Evolutionary conservation across 2,329 filamentous ascomycete genomes (phyloP).

Genomic region (Aspergillaceae sp.): DNA sequence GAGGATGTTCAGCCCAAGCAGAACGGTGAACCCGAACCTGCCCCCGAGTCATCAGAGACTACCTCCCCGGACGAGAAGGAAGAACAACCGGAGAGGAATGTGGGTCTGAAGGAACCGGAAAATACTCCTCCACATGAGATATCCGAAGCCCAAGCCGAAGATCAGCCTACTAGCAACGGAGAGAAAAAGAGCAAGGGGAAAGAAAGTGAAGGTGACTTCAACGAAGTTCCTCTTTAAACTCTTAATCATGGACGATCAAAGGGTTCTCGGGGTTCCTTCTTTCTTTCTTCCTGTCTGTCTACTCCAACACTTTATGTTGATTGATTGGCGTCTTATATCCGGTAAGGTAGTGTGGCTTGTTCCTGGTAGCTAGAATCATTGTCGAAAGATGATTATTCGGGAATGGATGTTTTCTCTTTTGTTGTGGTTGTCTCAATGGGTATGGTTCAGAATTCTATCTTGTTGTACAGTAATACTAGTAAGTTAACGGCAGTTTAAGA

Average conservation of each 20-base stretch:
- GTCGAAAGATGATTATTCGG: neutral
- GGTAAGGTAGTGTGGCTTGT: conserved; percentile 7
- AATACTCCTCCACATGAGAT: conserved; percentile 2
- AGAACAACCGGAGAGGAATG: conserved; percentile 7
- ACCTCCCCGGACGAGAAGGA: conserved; percentile 2
- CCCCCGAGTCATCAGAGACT: conserved; percentile 1
- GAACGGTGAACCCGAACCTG: conserved; percentile 9
- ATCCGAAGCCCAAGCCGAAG: conserved; percentile 14
- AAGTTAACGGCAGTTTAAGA: neutral
- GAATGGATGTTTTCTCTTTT: neutral
- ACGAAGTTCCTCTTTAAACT: conserved; percentile 24
- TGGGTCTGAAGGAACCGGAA: conserved; percentile 9
- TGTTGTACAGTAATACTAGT: neutral
- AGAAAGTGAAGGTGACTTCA: conserved; percentile 27
- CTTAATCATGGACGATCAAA: neutral
- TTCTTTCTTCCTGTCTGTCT: neutral
- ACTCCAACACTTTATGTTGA: neutral
- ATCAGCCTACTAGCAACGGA: conserved; percentile 8
- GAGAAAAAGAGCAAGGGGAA: conserved; percentile 21
- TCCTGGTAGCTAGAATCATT: neutral
- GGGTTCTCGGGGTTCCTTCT: neutral
- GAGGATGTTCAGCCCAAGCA: conserved; percentile 9
- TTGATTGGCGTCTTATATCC: conserved; percentile 2
- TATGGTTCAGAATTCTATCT: neutral
- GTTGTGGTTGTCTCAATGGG: neutral